These are phyloP conservation scores for Torulaspora indica DNA, from an alignment of 805 yeast species.

Conservation along the genomic window DNA sequence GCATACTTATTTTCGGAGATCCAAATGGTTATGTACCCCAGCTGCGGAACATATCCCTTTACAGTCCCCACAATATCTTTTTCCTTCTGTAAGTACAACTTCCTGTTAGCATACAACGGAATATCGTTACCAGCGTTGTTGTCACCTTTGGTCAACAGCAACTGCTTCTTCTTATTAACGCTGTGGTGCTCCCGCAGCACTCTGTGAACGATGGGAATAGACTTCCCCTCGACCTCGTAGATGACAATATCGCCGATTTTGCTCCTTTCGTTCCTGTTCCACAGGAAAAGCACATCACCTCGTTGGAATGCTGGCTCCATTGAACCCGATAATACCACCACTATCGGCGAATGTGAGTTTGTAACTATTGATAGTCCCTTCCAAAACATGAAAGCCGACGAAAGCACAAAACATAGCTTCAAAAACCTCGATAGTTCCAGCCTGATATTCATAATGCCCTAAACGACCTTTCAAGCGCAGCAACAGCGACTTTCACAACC, in stretches of 20 bases:
- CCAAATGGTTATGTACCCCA: constrained; percentile 88
- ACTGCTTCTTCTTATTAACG: constrained; percentile 46
- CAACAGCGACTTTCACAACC: neutral
- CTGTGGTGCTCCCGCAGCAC: constrained; percentile 79
- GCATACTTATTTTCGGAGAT: constrained; percentile 84
- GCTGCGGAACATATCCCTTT: constrained; percentile 81
- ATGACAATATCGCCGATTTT: constrained; percentile 92
- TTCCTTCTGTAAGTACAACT: constrained; percentile 69
- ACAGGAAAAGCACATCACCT: constrained; percentile 86
- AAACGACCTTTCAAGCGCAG: neutral
- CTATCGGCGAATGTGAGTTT: constrained; percentile 87
- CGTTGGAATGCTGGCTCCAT: constrained; percentile 99
- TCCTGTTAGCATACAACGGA: constrained; percentile 72
- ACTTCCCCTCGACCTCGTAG: constrained; percentile 70
- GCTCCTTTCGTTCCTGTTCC: constrained; percentile 70
- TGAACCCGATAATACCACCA: constrained; percentile 94
- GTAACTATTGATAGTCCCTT: constrained; percentile 70
- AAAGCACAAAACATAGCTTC: constrained; percentile 69
- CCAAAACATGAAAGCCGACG: constrained; percentile 92
- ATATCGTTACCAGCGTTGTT: constrained; percentile 91
- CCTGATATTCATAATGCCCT: constrained; percentile 50
- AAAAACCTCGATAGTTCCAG: constrained; percentile 61
- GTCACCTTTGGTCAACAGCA: constrained; percentile 90
- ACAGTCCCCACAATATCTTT: constrained; percentile 85
- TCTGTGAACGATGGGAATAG: constrained; percentile 95